Percentiles rank a stretch among this genome's conserved stretches.
These are phyloP conservation scores for Malus hybrid DNA, from an alignment of 331 rosid genomes.

Conservation along the genomic window DNA sequence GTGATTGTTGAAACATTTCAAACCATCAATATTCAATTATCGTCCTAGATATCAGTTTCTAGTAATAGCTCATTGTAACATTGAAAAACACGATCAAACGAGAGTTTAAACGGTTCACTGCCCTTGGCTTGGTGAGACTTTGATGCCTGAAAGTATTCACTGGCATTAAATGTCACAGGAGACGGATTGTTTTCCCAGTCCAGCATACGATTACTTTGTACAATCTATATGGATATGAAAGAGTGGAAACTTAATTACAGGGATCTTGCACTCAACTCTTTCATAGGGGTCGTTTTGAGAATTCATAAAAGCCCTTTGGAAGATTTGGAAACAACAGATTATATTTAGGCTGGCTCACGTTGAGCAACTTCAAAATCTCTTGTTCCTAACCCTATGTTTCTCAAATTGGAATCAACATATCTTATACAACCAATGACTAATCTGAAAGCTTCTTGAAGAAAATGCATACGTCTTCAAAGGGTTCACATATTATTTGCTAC, in stretches of 20 bases:
- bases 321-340: neutral
- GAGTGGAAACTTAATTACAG: neutral
- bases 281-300: neutral
- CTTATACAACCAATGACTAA: neutral
- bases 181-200: neutral
- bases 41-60: neutral
- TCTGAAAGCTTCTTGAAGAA: neutral
- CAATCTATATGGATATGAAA: neutral
- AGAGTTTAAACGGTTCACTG: neutral
- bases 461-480: neutral
- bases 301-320: neutral
- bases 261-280: neutral
- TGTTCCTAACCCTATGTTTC: neutral
- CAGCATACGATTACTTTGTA: neutral
- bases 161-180: no score
- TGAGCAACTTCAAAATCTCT: neutral
- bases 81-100: neutral
- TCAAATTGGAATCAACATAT: neutral
- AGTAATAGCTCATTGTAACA: neutral
- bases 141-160: neutral
- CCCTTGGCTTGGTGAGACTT: neutral
- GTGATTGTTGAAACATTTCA: neutral
- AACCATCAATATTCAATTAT: neutral
- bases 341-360: neutral
- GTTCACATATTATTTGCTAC: neutral